Percentiles rank a stretch among this genome's conserved stretches.
Conservation (phyloP, 768 basidiomycete species). For the Phaeotremella fagi region DNA sequence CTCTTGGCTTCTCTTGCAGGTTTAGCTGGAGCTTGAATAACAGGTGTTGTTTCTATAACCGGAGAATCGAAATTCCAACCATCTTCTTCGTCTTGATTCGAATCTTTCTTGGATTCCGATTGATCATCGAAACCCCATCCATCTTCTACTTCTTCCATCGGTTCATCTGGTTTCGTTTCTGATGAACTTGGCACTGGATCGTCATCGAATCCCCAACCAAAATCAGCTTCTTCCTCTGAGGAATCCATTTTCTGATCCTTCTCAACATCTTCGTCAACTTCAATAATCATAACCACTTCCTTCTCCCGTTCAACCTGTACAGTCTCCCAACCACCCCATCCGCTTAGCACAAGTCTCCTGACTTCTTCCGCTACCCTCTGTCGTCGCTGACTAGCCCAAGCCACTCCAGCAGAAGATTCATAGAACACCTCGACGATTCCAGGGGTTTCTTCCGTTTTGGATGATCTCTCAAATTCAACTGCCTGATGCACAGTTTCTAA, state of each 20-base stretch:
- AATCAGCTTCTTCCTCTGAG: constrained; percentile 42
- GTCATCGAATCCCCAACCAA: constrained; percentile 55
- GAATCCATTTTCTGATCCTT: constrained; percentile 3
- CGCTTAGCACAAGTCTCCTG: constrained; percentile 55
- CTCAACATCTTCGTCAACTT: constrained; percentile 36
- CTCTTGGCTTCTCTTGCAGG: constrained; percentile 61
- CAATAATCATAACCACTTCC: constrained; percentile 28
- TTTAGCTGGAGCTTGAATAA: constrained; percentile 59
- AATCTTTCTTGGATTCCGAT: constrained; percentile 4
- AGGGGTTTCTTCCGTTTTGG: constrained; percentile 54
- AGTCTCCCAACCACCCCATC: constrained; percentile 38
- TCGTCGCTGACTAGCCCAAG: constrained; percentile 75
- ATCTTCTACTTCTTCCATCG: constrained; percentile 26
- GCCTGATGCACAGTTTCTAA: constrained; percentile 58
- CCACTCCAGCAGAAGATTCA: constrained; percentile 57
- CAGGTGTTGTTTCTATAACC: constrained; percentile 33
- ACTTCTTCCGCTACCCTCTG: constrained; percentile 62
- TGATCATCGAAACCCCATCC: constrained; percentile 52
- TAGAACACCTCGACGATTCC: constrained; percentile 65
- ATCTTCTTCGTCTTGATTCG: constrained; percentile 51
- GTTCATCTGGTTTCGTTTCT: background rate
- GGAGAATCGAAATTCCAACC: constrained; percentile 71
- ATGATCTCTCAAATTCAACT: constrained; percentile 62
- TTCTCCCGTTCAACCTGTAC: constrained; percentile 16
- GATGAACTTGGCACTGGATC: constrained; percentile 22